Evolutionary conservation across 202 grass and related monocot genomes (phyloP), one percentile per base, ranked within the genome.

Genomic region (Dendrocalamus latiflorus): DNA sequence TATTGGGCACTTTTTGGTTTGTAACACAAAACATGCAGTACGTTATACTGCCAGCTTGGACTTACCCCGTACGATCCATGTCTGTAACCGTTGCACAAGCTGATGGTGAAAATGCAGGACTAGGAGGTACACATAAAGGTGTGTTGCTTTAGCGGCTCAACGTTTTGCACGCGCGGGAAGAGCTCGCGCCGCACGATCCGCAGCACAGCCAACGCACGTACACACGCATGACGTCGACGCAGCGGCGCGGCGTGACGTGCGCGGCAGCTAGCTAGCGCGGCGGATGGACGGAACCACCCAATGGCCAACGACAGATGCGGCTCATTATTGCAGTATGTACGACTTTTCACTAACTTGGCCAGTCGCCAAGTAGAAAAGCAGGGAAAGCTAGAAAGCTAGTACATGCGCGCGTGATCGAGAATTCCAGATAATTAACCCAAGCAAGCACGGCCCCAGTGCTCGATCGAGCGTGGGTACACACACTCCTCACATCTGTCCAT

Each of bases 151-250:
- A 62, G 57, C 22, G 17, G 21, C 24, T 30, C 82, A 71, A 89
- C 47, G 87, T 69, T 77, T 76, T 77, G 58, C 83, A 89, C 87
- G 77, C 49, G 77, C 36, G 64, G 33, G 18, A 80, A 20, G 30
- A 8, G 26, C 15, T 5, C 20, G 2, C 22, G 17, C 22, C 4
- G 2, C 51, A 10, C 58, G 6, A 57, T 37, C 68, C 75, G 59
- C 67, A 14, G n/a, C 0, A 26, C 21, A 16, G 28, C 43, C 56
- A 25, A 14, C 68, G 25, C 13, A 55, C 79, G 43, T 13, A 51
- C 49, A 61, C 66, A 49, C 72, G 83, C 13, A 34, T 83, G 88
- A 90, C 88, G 79, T 83, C 74, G 51, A 61, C 83, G 50, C 21
- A 4, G 74, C 68, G 68, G 67, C 18, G 50, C 66, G 66, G 50